Percentiles rank a stretch among this genome's conserved stretches.
Evolutionary conservation across 176 grass and related monocot genomes (phyloP).

Genomic region (Carex pumila): DNA sequence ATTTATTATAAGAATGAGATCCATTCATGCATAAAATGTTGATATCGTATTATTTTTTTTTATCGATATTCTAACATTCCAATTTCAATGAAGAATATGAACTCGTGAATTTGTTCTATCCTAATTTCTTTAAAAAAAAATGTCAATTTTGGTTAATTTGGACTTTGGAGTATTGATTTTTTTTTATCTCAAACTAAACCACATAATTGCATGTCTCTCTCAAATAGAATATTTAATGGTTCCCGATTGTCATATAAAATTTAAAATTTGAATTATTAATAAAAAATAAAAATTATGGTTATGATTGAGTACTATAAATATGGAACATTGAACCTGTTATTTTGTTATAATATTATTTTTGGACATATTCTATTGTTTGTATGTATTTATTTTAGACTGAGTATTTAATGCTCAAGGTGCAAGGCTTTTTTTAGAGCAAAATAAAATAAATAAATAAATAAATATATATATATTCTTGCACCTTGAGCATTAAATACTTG

Average conservation of each 20-base stretch:
- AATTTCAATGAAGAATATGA: too few species aligned
- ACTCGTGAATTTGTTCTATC: too few species aligned
- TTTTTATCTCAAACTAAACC: neutral
- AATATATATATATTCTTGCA: too few species aligned
- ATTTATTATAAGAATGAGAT: too few species aligned
- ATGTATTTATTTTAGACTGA: neutral
- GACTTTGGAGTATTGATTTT: neutral
- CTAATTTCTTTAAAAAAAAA: neutral
- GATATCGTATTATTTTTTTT: too few species aligned
- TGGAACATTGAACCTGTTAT: neutral
- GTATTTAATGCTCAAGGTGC: constrained; percentile 11
- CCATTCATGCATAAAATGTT: too few species aligned
- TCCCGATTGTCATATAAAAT: neutral
- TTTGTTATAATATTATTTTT: neutral
- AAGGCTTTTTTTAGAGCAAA: neutral
- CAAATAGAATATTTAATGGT: neutral
- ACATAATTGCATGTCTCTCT: neutral
- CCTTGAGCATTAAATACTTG: too few species aligned
- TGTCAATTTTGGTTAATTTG: neutral
- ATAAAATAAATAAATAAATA: too few species aligned
- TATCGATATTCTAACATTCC: too few species aligned
- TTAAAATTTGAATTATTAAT: neutral
- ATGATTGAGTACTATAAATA: neutral
- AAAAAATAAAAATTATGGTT: neutral
- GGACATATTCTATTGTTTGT: neutral